A percentile compares a stretch with the other conserved stretches of the same genome.
phyloP scores from a whole-genome alignment of 1,139 yeast genomes.

The Taiozyma sp. region DNA sequence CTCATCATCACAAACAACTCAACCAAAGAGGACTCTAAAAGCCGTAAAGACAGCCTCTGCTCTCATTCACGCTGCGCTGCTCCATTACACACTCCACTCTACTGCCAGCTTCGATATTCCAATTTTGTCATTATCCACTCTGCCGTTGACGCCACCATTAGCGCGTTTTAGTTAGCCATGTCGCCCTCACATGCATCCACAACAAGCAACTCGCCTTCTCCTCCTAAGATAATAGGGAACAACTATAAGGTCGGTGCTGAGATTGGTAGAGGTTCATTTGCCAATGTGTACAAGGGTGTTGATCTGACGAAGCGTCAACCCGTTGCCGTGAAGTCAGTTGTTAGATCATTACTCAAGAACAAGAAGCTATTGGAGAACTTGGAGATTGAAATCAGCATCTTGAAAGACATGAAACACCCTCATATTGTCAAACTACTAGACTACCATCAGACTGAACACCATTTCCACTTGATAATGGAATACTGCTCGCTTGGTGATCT shows the following conservation, averaged over 20 bases:
- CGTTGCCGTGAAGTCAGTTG: slow-evolving; percentile 86
- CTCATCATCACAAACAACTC: background rate
- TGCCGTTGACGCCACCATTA: background rate
- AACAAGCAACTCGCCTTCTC: background rate
- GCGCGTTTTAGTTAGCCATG: background rate
- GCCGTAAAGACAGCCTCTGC: background rate
- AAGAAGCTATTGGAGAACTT: slow-evolving; percentile 84
- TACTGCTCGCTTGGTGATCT: slow-evolving; percentile 94
- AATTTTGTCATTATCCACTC: background rate
- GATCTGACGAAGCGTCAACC: slow-evolving; percentile 43
- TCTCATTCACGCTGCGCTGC: background rate
- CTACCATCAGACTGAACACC: slow-evolving; percentile 69
- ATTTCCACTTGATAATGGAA: slow-evolving; percentile 93
- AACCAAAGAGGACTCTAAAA: background rate
- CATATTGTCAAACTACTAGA: slow-evolving; percentile 86
- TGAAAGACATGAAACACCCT: slow-evolving; percentile 84
- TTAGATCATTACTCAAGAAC: slow-evolving; percentile 74
- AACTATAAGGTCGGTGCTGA: slow-evolving; percentile 55
- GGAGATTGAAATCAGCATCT: slow-evolving; percentile 83
- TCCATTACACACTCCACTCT: background rate
- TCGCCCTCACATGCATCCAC: background rate
- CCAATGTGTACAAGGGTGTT: slow-evolving; percentile 78
- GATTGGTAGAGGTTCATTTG: slow-evolving; percentile 94
- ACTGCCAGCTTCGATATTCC: background rate
- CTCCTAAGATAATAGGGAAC: slow-evolving; percentile 32